These are phyloP conservation scores for Aspergillus udagawae DNA, from an alignment of 2,329 filamentous ascomycete genomes.

Conservation along the genomic window DNA sequence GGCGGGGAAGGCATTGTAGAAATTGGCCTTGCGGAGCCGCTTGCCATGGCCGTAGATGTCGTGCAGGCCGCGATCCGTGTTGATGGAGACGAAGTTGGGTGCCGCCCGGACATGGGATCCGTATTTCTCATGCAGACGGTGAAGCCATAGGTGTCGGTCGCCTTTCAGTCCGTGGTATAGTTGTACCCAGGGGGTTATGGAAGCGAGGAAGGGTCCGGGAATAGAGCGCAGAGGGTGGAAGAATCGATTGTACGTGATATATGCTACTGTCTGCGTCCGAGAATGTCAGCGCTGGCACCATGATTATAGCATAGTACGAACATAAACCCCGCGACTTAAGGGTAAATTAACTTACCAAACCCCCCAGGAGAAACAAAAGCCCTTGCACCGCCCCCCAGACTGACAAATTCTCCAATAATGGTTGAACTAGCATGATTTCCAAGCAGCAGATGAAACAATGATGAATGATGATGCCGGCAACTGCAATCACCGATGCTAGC, in stretches of 20 bases:
- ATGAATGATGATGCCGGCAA: not conserved
- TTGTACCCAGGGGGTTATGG: slow-evolving; percentile 49
- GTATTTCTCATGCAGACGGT: slow-evolving; percentile 66
- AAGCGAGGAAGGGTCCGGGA: slow-evolving; percentile 28
- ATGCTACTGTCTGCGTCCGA: slow-evolving; percentile 22
- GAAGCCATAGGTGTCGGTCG: slow-evolving; percentile 69
- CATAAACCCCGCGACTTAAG: not conserved
- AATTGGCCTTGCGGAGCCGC: slow-evolving; percentile 57
- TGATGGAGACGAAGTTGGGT: slow-evolving; percentile 73
- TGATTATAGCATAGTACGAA: too few relatives aligned
- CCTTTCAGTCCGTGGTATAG: slow-evolving; percentile 73
- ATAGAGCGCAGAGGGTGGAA: slow-evolving; percentile 32
- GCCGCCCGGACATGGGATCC: slow-evolving; percentile 69
- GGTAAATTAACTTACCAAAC: slow-evolving; percentile 14
- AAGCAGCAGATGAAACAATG: not conserved
- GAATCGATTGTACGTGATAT: slow-evolving; percentile 32
- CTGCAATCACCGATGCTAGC: slow-evolving; percentile 16
- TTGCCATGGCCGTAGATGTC: slow-evolving; percentile 42
- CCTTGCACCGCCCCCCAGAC: slow-evolving; percentile 13
- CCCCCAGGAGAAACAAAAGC: slow-evolving; percentile 13
- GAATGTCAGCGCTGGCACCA: not conserved
- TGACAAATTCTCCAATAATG: slow-evolving; percentile 15
- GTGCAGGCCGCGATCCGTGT: slow-evolving; percentile 58
- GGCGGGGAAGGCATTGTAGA: slow-evolving; percentile 70
- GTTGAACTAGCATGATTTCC: slow-evolving; percentile 21